These are phyloP conservation scores for Penicillium mononematosum DNA, from an alignment of 495 filamentous ascomycete species.

Conservation along the genomic window DNA sequence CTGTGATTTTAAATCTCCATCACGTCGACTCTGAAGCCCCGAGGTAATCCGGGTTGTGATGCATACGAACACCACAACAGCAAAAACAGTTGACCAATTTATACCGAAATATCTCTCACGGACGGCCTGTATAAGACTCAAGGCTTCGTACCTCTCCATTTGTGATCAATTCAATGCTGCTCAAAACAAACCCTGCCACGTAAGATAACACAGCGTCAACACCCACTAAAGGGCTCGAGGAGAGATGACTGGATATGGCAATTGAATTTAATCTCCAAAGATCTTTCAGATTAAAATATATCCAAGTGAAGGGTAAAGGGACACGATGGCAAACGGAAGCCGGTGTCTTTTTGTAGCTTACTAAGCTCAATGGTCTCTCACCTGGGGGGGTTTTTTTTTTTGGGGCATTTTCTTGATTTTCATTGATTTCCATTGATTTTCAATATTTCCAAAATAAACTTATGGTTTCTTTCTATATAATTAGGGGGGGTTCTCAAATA, in stretches of 20 bases:
- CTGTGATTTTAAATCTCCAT: constrained; percentile 22
- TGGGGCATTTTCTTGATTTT: background rate
- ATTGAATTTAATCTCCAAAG: background rate
- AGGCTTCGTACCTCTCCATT: constrained; percentile 30
- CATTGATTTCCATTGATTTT: background rate
- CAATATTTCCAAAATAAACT: background rate
- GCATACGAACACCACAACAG: constrained; percentile 30
- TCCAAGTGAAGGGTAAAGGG: background rate
- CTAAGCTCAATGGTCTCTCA: background rate
- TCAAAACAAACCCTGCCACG: constrained; percentile 7
- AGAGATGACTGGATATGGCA: no score
- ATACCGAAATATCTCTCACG: constrained; percentile 18
- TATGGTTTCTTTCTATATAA: background rate
- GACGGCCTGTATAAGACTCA: constrained; percentile 19
- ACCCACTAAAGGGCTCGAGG: background rate
- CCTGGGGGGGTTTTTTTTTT: background rate
- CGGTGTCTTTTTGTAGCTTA: constrained; percentile 1
- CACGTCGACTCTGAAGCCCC: constrained; percentile 34
- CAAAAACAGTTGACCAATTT: constrained; percentile 28
- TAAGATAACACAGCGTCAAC: constrained; percentile 8
- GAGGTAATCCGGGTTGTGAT: constrained; percentile 44
- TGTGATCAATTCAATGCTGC: constrained; percentile 10
- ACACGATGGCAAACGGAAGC: background rate
- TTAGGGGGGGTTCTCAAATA: background rate
- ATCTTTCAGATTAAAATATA: background rate